Base-by-base conservation (phyloP, 2,329 filamentous ascomycete genomes). In the Xylaria arbuscula region DNA sequence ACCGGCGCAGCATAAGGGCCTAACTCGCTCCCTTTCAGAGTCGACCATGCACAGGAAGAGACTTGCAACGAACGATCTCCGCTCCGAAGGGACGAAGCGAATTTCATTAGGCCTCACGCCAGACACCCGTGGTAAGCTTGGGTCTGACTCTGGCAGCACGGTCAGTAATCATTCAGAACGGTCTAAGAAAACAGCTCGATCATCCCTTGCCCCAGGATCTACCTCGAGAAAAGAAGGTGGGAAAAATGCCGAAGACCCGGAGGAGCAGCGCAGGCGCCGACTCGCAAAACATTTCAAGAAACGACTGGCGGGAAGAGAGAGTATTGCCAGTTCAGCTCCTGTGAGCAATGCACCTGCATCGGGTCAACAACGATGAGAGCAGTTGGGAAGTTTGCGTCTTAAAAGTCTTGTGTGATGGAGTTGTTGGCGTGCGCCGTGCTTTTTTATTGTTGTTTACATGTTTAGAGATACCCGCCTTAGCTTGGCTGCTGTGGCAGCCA, bases 291-390 rank as follows among this genome's bases (percentile, higher is more conserved):
- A 68, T 28, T 66, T 73, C 22, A 68, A 62, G 17, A 72, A 67
- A 22, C 45, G 22, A 42, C 56, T 66, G 38, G 57, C 64, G 1
- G 36, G 34, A 7, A 68, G 53, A 28, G 68, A 67, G 3, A 63
- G 64, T 38, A 69, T 73, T 28, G 47, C 57, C 1, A 72, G 72
- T 38, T 71, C 68, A 22, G 59, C 64, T 9, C 47, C 64, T 22
- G 45, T 65, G 6, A 69, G 53, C 19, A 73, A 68, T 38, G 73
- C 67, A 8, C 72, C 74, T 2, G 73, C 66, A 9, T 74, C 74
- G 13, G 72, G 65, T 1, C 71, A 74, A 58, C 74, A 69, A 50
- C 58, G 67, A 66, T 66, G 54, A 56, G 28, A 24, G 8, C 15
- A 4, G 17, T 7, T 22, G 38, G 19, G 13, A 22, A 22, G 6